Conservation (phyloP, 1,139 yeast species). For the Suhomyces maxii region DNA sequence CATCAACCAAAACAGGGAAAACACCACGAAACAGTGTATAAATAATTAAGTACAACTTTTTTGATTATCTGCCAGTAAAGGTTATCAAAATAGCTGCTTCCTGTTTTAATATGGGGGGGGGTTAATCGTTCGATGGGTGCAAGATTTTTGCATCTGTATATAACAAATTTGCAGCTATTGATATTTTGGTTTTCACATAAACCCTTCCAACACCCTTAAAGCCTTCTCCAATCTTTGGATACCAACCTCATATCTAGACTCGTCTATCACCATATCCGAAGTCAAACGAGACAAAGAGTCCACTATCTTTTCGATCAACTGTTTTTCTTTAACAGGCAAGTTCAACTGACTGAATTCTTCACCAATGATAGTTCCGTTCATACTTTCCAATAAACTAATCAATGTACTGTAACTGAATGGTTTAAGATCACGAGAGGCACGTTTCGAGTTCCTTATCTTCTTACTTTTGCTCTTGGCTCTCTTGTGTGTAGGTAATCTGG, state of each 20-base stretch:
- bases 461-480: conserved; percentile 19
- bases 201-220: conserved; percentile 82
- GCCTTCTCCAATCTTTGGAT: conserved; percentile 76
- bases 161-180: too few species aligned
- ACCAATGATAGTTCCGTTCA: conserved; percentile 63
- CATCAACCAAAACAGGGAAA: neutral
- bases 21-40: neutral
- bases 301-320: conserved; percentile 76
- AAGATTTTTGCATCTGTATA: too few species aligned
- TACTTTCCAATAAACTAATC: conserved; percentile 58
- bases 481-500: conserved; percentile 7
- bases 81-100: too few species aligned
- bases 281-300: conserved; percentile 83
- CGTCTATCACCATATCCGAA: conserved; percentile 86
- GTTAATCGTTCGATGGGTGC: too few species aligned
- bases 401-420: conserved; percentile 62
- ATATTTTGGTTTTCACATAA: conserved; percentile 19
- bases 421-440: conserved; percentile 26
- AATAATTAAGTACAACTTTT: too few species aligned
- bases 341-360: conserved; percentile 75
- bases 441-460: conserved; percentile 16
- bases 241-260: conserved; percentile 78
- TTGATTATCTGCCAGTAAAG: too few species aligned
- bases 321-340: conserved; percentile 74
- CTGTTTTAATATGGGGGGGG: too few species aligned